A percentile compares a stretch with the other conserved stretches of the same genome.
Conservation (phyloP, 1,139 yeast species). For the Geotrichum klebahnii region DNA sequence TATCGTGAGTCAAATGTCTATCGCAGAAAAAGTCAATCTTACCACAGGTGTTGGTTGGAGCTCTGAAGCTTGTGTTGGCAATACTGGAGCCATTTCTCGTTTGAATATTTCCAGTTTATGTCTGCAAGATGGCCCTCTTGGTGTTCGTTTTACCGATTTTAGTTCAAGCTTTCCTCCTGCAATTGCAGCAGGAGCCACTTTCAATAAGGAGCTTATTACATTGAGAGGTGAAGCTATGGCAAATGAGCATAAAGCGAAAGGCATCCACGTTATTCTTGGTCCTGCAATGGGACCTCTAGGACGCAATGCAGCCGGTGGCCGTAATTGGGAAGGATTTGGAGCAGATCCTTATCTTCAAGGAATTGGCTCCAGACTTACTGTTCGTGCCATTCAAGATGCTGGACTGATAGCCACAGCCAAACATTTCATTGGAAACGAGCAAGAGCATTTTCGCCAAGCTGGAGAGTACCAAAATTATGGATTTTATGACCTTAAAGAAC, state of each 20-base stretch:
- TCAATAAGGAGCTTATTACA: slow-evolving; percentile 51
- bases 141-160: slow-evolving; percentile 57
- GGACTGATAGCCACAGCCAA: slow-evolving; percentile 55
- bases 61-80: slow-evolving; percentile 61
- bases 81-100: slow-evolving; percentile 57
- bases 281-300: slow-evolving; percentile 67
- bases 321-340: slow-evolving; percentile 66
- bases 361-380: slow-evolving; percentile 50
- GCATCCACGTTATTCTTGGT: slow-evolving; percentile 59
- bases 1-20: slow-evolving; percentile 52
- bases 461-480: slow-evolving; percentile 54
- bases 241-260: slow-evolving; percentile 52
- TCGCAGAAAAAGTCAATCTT: slow-evolving; percentile 56
- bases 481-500: slow-evolving; percentile 23
- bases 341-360: slow-evolving; percentile 63
- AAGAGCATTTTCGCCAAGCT: slow-evolving; percentile 59
- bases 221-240: slow-evolving; percentile 58
- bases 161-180: slow-evolving; percentile 59
- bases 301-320: slow-evolving; percentile 57
- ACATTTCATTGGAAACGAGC: slow-evolving; percentile 59
- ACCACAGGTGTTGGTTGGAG: slow-evolving; percentile 69
- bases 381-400: slow-evolving; percentile 56
- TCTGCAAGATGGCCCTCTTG: slow-evolving; percentile 63
- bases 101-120: slow-evolving; percentile 56
- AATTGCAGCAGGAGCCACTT: slow-evolving; percentile 56